These are phyloP conservation scores for Eutypa lata DNA, from an alignment of 2,329 filamentous ascomycete genomes.

Conservation along the genomic window DNA sequence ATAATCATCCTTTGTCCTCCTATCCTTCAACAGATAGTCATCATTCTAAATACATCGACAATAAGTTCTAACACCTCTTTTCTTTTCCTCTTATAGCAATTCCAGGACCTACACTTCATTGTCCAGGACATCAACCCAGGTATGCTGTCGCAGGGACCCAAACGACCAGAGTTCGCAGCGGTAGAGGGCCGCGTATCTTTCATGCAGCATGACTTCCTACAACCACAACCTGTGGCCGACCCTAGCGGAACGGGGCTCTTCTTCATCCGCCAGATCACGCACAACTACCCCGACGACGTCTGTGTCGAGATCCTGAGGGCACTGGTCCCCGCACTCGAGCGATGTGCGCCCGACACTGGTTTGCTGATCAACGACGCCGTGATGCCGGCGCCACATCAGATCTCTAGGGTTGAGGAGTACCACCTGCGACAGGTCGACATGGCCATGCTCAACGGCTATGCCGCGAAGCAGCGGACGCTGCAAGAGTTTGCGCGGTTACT, in stretches of 20 bases:
- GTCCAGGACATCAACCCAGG: constrained; percentile 8
- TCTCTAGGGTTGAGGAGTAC: constrained; percentile 18
- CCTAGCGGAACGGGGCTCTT: background rate
- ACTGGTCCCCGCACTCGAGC: constrained; percentile 11
- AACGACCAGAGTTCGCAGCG: background rate
- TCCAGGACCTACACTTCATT: constrained; percentile 8
- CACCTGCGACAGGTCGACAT: constrained; percentile 28
- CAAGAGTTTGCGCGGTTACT: constrained; percentile 17
- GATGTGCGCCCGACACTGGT: constrained; percentile 19
- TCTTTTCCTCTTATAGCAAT: constrained; percentile 5
- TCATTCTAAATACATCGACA: no score
- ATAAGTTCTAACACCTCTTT: no score
- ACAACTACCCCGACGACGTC: constrained; percentile 9
- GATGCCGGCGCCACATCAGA: constrained; percentile 21
- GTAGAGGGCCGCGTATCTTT: constrained; percentile 6
- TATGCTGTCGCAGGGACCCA: constrained; percentile 2
- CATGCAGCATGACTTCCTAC: constrained; percentile 10
- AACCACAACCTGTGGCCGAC: constrained; percentile 6
- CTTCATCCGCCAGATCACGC: constrained; percentile 8
- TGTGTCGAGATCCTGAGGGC: constrained; percentile 6
- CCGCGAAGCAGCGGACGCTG: constrained; percentile 21
- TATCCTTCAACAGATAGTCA: background rate
- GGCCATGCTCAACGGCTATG: constrained; percentile 24
- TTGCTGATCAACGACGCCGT: constrained; percentile 31
- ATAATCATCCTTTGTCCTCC: background rate